These are phyloP conservation scores for Neurospora sp. DNA, from an alignment of 495 filamentous ascomycete genomes.

Conservation along the genomic window DNA sequence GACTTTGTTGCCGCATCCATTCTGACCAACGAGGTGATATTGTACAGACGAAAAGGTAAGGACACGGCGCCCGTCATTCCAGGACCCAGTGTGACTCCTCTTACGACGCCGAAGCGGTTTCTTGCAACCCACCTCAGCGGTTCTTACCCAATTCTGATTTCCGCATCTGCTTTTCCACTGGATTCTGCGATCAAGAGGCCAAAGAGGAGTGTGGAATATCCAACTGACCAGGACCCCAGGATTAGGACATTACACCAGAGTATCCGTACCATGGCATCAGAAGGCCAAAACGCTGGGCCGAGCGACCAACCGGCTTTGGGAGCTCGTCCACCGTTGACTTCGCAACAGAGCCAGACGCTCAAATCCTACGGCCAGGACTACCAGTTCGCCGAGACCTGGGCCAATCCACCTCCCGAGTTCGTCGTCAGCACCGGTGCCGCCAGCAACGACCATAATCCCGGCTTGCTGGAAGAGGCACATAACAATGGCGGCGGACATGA, in stretches of 20 bases:
- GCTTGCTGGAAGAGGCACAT: background rate
- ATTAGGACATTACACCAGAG: background rate
- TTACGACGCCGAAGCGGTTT: background rate
- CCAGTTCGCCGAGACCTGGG: constrained; percentile 17
- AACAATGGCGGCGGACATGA: constrained; percentile 1
- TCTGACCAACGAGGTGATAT: background rate
- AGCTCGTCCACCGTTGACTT: constrained; percentile 4
- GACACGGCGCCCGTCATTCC: background rate
- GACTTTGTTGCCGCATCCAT: background rate
- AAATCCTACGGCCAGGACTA: constrained; percentile 15
- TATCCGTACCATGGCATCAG: constrained; percentile 5
- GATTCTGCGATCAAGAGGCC: background rate
- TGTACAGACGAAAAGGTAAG: background rate
- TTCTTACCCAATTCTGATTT: background rate
- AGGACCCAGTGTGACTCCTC: background rate
- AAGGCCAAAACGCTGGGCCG: constrained; percentile 1
- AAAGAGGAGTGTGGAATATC: background rate
- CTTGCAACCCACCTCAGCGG: background rate
- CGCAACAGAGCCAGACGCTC: background rate
- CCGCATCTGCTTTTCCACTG: background rate
- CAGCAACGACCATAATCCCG: background rate
- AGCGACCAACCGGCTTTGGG: background rate
- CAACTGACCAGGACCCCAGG: background rate
- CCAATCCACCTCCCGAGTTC: constrained; percentile 18
- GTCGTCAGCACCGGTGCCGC: constrained; percentile 1